phyloP scores from a whole-genome alignment of 2,329 filamentous ascomycete genomes.

The Macrophomina phaseolina region DNA sequence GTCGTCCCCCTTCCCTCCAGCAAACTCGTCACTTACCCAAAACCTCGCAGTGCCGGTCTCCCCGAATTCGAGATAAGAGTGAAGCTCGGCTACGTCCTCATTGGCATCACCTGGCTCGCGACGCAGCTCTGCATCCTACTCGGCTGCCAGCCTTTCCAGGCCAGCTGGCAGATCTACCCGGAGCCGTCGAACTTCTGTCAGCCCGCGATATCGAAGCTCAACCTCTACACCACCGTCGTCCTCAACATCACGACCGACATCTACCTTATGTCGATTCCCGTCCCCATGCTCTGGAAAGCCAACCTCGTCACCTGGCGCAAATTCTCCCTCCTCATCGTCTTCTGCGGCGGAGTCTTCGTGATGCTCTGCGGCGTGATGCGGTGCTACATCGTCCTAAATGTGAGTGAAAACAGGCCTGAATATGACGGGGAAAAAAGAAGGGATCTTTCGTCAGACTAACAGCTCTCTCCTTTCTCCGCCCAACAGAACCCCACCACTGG shows the following conservation, averaged over 20 bases:
- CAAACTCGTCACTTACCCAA: not conserved
- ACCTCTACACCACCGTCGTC: constrained; percentile 37
- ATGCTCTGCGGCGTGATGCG: constrained; percentile 61
- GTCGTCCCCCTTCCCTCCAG: not conserved
- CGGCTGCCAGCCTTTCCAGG: constrained; percentile 58
- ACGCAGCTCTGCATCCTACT: constrained; percentile 58
- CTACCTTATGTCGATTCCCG: constrained; percentile 63
- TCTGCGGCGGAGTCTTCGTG: constrained; percentile 62
- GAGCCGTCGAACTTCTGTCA: constrained; percentile 52
- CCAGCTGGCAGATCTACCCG: constrained; percentile 64
- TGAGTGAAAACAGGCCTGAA: constrained; percentile 11
- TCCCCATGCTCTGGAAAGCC: constrained; percentile 62
- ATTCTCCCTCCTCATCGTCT: constrained; percentile 59
- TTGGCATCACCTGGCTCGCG: constrained; percentile 55
- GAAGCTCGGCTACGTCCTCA: constrained; percentile 54
- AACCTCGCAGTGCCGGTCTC: not conserved
- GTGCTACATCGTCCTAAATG: constrained; percentile 56
- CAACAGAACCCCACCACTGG: constrained; percentile 44
- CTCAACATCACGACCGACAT: constrained; percentile 62
- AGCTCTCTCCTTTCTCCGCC: not conserved
- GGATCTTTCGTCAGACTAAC: not conserved
- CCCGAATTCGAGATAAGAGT: constrained; percentile 48
- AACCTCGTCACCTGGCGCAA: constrained; percentile 58
- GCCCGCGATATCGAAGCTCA: constrained; percentile 22
- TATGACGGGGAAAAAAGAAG: no score